Evolutionary conservation across 176 grass and related monocot species (phyloP).

Genomic region (Poa pratensis): DNA sequence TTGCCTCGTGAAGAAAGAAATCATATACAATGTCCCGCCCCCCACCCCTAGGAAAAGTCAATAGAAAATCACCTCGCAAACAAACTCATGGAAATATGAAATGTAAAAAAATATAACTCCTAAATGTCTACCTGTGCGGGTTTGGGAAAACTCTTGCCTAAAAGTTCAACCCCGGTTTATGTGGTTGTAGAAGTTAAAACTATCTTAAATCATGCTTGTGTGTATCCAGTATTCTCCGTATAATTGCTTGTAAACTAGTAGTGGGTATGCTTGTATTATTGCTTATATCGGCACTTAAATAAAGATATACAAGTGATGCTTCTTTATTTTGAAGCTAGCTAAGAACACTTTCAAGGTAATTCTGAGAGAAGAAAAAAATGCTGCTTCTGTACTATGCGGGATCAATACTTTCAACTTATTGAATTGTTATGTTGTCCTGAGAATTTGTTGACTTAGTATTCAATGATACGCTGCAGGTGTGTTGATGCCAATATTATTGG

Average conservation of each 20-base stretch:
- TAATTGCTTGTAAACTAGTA: conserved; percentile 10
- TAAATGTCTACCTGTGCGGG: background rate
- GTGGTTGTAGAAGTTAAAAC: background rate
- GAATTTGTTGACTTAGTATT: conserved; percentile 36
- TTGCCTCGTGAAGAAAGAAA: background rate
- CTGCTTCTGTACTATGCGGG: conserved; percentile 10
- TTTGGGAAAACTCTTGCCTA: background rate
- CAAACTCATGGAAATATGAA: background rate
- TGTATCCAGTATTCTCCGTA: conserved; percentile 21
- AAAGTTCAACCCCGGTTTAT: background rate
- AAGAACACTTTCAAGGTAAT: conserved; percentile 6
- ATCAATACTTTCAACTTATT: conserved; percentile 30
- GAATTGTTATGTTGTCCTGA: conserved; percentile 28
- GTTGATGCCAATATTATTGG: conserved; percentile 74
- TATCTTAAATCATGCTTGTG: background rate
- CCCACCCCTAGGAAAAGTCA: no score
- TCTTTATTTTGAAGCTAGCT: conserved; percentile 25
- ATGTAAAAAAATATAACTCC: background rate
- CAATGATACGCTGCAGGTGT: conserved; percentile 61
- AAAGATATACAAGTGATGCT: background rate
- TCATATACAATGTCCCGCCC: background rate
- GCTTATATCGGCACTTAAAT: background rate
- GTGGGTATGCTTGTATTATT: conserved; percentile 26
- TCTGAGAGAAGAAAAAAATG: conserved; percentile 35
- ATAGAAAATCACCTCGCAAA: background rate